Percentiles rank a stretch among this genome's conserved stretches.
phyloP scores from a whole-genome alignment of 2,329 filamentous ascomycete genomes.

The Cladosporium colombiae region DNA sequence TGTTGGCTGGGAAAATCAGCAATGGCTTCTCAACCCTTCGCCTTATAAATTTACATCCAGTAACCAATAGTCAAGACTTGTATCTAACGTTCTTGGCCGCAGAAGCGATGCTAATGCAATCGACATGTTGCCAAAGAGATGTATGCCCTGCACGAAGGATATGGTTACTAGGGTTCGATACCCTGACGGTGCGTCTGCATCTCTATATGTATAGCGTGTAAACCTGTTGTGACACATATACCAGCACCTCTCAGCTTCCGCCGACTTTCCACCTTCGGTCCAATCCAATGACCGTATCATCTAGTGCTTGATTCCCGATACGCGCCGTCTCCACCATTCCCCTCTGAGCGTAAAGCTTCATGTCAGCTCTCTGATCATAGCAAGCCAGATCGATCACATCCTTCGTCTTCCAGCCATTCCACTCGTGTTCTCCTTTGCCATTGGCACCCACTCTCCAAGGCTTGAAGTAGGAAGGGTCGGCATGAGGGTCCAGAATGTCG shows the following conservation, averaged over 20 bases:
- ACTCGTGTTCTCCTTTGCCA: slow-evolving; percentile 6
- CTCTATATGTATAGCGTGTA: too few relatives aligned
- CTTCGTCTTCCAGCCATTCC: slow-evolving; percentile 19
- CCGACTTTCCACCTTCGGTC: slow-evolving; percentile 14
- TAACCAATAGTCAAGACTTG: too few relatives aligned
- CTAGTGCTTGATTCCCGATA: background rate
- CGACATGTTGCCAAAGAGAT: too few relatives aligned
- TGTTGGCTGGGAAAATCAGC: too few relatives aligned
- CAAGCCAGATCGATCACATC: slow-evolving; percentile 18
- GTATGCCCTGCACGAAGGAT: too few relatives aligned
- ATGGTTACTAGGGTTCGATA: background rate
- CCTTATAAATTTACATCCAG: too few relatives aligned
- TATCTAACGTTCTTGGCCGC: too few relatives aligned
- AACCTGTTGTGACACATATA: too few relatives aligned
- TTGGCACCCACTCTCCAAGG: slow-evolving; percentile 1
- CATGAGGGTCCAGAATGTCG: slow-evolving; percentile 43
- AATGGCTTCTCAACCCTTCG: too few relatives aligned
- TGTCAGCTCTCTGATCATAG: slow-evolving; percentile 13
- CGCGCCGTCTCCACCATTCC: slow-evolving; percentile 1
- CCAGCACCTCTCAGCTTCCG: slow-evolving; percentile 21
- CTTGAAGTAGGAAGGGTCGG: slow-evolving; percentile 43
- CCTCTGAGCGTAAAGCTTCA: slow-evolving; percentile 12
- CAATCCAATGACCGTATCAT: background rate
- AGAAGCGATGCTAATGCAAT: too few relatives aligned
- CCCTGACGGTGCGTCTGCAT: background rate